Percentiles rank a stretch among this genome's conserved stretches.
phyloP scores from a whole-genome alignment of 108 stramenopile genomes.

The Cyclostephanos invisitatus region DNA sequence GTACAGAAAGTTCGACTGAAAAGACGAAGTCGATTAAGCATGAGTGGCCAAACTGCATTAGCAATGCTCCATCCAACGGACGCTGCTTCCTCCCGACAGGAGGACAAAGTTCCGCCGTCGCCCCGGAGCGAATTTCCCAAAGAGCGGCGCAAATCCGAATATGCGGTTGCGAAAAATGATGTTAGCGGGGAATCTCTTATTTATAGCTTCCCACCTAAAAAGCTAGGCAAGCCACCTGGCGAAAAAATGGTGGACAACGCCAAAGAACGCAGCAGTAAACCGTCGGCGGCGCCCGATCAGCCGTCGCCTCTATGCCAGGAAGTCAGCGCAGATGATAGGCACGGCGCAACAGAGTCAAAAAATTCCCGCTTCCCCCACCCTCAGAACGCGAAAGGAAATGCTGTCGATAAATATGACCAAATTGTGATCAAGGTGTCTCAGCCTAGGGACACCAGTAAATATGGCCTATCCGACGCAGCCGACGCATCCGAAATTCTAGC shows the following conservation, averaged over 20 bases:
- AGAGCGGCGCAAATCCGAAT: slow-evolving; percentile 5
- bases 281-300: slow-evolving; percentile 4
- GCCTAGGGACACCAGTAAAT: neutral
- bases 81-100: neutral
- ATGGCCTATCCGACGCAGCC: neutral
- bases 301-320: slow-evolving; percentile 6
- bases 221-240: neutral
- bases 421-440: slow-evolving; percentile 1
- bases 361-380: slow-evolving; percentile 3
- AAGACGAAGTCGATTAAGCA: slow-evolving; percentile 1
- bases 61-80: neutral
- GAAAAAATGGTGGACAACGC: neutral
- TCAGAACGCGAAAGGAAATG: neutral
- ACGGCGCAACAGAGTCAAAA: neutral
- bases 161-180: neutral
- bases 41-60: slow-evolving; percentile 7
- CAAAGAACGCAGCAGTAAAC: neutral
- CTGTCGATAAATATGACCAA: neutral
- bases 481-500: slow-evolving; percentile 1
- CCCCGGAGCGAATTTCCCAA: neutral
- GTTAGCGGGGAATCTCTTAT: neutral
- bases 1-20: neutral
- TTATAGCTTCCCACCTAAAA: neutral
- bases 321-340: slow-evolving; percentile 8
- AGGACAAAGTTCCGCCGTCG: neutral